Evolutionary conservation across 2,329 filamentous ascomycete genomes (phyloP), one percentile per base, ranked within the genome.

Genomic region (Mycosphaerella sp.): DNA sequence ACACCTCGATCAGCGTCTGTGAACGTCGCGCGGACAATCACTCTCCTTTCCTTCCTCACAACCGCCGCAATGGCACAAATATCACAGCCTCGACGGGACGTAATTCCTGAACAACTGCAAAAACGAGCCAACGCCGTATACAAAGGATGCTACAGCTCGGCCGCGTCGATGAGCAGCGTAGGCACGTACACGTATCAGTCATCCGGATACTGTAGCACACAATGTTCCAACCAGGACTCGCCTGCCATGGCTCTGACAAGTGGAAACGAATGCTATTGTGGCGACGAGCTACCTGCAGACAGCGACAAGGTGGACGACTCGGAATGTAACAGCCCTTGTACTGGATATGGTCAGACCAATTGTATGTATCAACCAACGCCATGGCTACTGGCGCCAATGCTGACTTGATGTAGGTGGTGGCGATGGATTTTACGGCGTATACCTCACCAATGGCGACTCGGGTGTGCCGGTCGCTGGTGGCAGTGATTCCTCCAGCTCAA

Each of bases 201-300:
- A 56, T 68, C 69, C 25, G 80, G 80, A 52, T 75, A 76, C 57
- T 85, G 81, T 59, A 74, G 78, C 56, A 28, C 41, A 42, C 65
- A 71, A 57, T 85, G 81, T 64, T 60, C 72, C 18, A 62, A 69
- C 3, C n/a, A 43, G 25, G 63, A 72, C 6, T 74, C 77, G 30
- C 59, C 75, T 1, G 84, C 89, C 6, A 81, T 84, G 62, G 88
- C 76, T 28, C 71, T 87, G 37, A 79, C 77, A 6, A 75, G 76
- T n/a, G 79, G 79, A n/a, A 73, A 76, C 14, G 70, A 80, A 56
- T 95, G 89, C 71, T 87, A 75, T 63, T 95, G 89, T 64, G 89
- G 89, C 53, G 72, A 80, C 56, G 69, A 76, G 54, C 77, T 89
- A 43, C 89, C 89, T 0, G 74, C 82, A n/a, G 62, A 73, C 34